Evolutionary conservation across 2,329 filamentous ascomycete genomes (phyloP), one percentile per base, ranked within the genome.

Genomic region (Fusarium chuoi): DNA sequence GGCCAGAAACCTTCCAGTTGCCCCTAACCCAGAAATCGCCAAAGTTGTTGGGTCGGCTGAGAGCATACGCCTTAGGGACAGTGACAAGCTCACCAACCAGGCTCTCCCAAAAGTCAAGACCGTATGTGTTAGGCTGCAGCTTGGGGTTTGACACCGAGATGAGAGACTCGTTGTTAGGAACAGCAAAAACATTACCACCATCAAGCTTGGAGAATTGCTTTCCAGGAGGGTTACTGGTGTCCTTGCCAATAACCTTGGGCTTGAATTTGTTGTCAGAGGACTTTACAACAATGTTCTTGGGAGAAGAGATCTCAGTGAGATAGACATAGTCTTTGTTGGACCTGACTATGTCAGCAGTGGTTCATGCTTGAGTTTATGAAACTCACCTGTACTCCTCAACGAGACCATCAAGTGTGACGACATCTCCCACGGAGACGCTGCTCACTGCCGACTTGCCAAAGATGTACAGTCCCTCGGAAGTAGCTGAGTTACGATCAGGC

Each of bases 51-150:
- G 92, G 89, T 62, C 88, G 88, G 57, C 86, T 85, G 51, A 93
- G 81, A 48, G 89, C 89, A 18, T 83, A 86, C 3, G 90, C 88
- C 51, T 82, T 85, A 73, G 85, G 85, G 52, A 94, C 83, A 1
- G 89, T 92, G 20, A 94, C 91, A 13, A 93, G 84, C 81, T 93
- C 90, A 35, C 91, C 92, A 61, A 84, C 85, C 65, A 94, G 81
- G 70, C 88, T 91, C 85, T 94, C 90, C 92, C 92, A 94, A 78
- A 93, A 94, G 79, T 94, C 92, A 36, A 94, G 83, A 6, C 92
- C 92, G 77, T 91, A 94, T 46, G 84, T 82, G 28, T 83, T 82
- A 5, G 91, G 91, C 68, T 91, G 80, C 44, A 94, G 85, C 20
- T 83, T 82, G 0, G 91, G 91, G 78, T 94, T 93, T 39, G 79